Evolutionary conservation across 192 early-diverging fungal species (phyloP).

Genomic region (Coemansia sp.): DNA sequence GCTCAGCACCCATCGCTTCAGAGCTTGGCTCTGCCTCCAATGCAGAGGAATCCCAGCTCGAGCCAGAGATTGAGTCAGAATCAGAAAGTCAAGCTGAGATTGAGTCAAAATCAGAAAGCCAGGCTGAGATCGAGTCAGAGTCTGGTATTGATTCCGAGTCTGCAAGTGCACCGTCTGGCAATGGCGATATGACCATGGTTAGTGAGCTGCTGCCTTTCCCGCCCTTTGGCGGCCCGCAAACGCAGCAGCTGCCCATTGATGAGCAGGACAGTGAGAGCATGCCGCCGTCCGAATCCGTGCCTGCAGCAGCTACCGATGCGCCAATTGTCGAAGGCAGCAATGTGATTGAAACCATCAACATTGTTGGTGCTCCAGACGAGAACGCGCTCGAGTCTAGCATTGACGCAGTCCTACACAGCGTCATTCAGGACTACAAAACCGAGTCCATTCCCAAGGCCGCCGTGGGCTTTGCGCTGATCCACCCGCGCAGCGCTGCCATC

Average conservation of each 20-base stretch:
- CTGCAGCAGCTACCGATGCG: neutral
- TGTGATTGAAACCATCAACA: slow-evolving; percentile 34
- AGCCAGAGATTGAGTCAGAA: neutral
- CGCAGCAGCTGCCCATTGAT: slow-evolving; percentile 15
- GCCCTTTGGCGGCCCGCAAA: slow-evolving; percentile 35
- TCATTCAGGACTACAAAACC: slow-evolving; percentile 43
- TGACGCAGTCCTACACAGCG: slow-evolving; percentile 50
- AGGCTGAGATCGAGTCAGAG: too few relatives aligned
- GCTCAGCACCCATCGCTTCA: slow-evolving; percentile 7
- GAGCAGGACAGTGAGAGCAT: slow-evolving; percentile 8
- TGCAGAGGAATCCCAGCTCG: neutral
- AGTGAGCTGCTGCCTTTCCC: slow-evolving; percentile 42
- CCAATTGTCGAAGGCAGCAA: neutral
- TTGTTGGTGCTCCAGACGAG: slow-evolving; percentile 29
- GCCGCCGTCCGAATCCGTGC: neutral
- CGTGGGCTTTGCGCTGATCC: slow-evolving; percentile 52
- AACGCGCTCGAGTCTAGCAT: slow-evolving; percentile 50
- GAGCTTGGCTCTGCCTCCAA: neutral
- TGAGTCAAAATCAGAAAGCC: neutral
- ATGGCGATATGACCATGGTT: slow-evolving; percentile 31
- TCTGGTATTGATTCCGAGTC: neutral
- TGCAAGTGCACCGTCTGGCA: neutral
- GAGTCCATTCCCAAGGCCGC: slow-evolving; percentile 53
- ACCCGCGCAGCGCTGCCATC: slow-evolving; percentile 25
- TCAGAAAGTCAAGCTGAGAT: neutral